Conservation (phyloP, 495 filamentous ascomycete genomes). For the Aspergillus haitiensis region DNA sequence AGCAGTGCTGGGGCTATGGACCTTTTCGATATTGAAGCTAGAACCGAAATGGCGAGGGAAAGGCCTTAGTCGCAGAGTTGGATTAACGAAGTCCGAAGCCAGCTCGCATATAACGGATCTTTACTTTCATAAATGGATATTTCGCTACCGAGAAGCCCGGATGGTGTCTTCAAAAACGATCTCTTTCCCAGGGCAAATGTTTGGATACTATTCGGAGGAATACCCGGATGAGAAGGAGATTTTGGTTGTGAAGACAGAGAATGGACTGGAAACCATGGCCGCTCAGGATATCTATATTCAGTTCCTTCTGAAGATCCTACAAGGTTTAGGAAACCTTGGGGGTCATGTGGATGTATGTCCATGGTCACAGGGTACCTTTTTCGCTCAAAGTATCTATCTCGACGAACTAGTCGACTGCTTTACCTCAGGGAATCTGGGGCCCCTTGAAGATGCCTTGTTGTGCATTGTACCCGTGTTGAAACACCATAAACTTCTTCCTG, state of each 20-base stretch:
- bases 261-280: slow-evolving; percentile 30
- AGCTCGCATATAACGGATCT: slow-evolving; percentile 27
- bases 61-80: slow-evolving; percentile 31
- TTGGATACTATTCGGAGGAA: slow-evolving; percentile 24
- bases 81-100: slow-evolving; percentile 28
- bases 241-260: slow-evolving; percentile 30
- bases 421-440: slow-evolving; percentile 26
- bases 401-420: slow-evolving; percentile 32
- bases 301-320: slow-evolving; percentile 28
- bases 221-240: slow-evolving; percentile 20
- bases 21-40: slow-evolving; percentile 35
- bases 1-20: slow-evolving; percentile 39
- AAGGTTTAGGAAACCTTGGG: slow-evolving; percentile 19
- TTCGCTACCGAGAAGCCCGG: slow-evolving; percentile 30
- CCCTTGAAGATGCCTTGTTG: slow-evolving; percentile 38
- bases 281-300: slow-evolving; percentile 44
- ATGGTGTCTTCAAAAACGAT: slow-evolving; percentile 28
- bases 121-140: slow-evolving; percentile 45
- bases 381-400: slow-evolving; percentile 25
- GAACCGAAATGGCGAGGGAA: slow-evolving; percentile 19
- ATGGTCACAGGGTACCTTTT: slow-evolving; percentile 20
- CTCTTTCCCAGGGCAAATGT: slow-evolving; percentile 23
- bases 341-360: slow-evolving; percentile 23
- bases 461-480: slow-evolving; percentile 37
- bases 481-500: slow-evolving; percentile 25